phyloP scores from a whole-genome alignment of 2,329 filamentous ascomycete genomes.

The Cladosporium sp. region DNA sequence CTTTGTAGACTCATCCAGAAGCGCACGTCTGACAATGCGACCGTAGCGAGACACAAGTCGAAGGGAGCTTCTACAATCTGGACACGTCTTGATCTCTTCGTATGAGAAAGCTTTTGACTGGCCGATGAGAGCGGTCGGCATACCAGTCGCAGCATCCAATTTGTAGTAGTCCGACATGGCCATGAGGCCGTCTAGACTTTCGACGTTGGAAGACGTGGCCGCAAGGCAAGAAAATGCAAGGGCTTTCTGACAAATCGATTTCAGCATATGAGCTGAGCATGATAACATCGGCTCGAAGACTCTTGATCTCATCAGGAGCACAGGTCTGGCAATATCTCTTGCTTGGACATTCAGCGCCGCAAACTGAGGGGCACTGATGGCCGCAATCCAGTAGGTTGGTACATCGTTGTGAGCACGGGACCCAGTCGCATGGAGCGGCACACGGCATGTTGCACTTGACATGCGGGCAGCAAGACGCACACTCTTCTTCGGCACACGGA shows the following conservation, averaged over 20 bases:
- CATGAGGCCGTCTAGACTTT: constrained; percentile 57
- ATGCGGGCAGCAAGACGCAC: constrained; percentile 53
- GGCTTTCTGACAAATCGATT: constrained; percentile 52
- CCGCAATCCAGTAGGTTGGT: constrained; percentile 48
- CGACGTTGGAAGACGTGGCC: constrained; percentile 57
- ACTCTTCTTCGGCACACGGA: constrained; percentile 53
- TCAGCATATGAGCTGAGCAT: constrained; percentile 50
- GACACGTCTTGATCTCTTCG: constrained; percentile 47
- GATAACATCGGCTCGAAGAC: constrained; percentile 51
- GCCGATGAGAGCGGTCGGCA: constrained; percentile 25
- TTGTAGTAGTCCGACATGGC: constrained; percentile 47
- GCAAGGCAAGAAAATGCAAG: constrained; percentile 57
- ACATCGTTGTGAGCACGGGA: constrained; percentile 60
- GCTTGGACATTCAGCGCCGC: constrained; percentile 56
- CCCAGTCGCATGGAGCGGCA: constrained; percentile 59
- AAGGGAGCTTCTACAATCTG: constrained; percentile 54
- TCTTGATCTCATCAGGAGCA: constrained; percentile 38
- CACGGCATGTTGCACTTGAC: constrained; percentile 49
- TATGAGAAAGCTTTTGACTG: constrained; percentile 43
- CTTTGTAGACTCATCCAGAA: constrained; percentile 59
- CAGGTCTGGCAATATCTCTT: constrained; percentile 53
- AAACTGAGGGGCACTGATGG: constrained; percentile 59
- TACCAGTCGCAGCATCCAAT: constrained; percentile 27
- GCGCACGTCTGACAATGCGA: constrained; percentile 52
- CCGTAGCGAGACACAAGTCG: constrained; percentile 56